Base-by-base conservation (phyloP, 345 rosid genomes). In the Heritiera fomes region DNA sequence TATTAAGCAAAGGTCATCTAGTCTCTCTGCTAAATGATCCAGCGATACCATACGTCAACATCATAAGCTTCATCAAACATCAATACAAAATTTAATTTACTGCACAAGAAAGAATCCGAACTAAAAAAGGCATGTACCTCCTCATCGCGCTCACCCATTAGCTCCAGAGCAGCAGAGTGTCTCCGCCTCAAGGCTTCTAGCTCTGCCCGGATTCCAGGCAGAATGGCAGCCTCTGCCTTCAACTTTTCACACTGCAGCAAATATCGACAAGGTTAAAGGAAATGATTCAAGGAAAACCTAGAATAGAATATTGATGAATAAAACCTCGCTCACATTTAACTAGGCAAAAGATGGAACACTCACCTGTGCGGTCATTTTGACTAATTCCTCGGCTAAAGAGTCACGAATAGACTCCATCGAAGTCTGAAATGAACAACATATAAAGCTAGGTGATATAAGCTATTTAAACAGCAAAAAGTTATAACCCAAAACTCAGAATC, bases 111-210 rank as follows among this genome's bases (percentile, higher is more conserved):
- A 59, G 52, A 49, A 28, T 13, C 50, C 3, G 59, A 73, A 71
- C 40, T 49, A 40, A 59, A 71, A 71, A 49, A 34, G 73, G 58
- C 13, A 56, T 70, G 49, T 91, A 97, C 99, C 97, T 97, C 99
- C 87, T 97, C 99, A 50, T 97, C 99, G 68, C 97, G 98, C 83
- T 97, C 99, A 66, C 99, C 99, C 98, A 94, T 97, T 79, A 93
- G 90, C 89, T 97, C 99, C 85, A 97, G 83, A 0, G 99, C 98
- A 80, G 98, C 98, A n/a, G 98, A 80, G 84, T 97, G 99, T 82
- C 98, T 89, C 84, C 90, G 86, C 85, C 99, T 91, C 60, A 97
- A 85, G 63, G 96, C 98, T 79, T 97, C 99, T 53, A 94, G 89
- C 88, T 97, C 99, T 74, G 96, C 99, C 73, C 86, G 88, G 78